These are phyloP conservation scores for Beauveria australis DNA, from an alignment of 2,329 filamentous ascomycete genomes.

Conservation along the genomic window DNA sequence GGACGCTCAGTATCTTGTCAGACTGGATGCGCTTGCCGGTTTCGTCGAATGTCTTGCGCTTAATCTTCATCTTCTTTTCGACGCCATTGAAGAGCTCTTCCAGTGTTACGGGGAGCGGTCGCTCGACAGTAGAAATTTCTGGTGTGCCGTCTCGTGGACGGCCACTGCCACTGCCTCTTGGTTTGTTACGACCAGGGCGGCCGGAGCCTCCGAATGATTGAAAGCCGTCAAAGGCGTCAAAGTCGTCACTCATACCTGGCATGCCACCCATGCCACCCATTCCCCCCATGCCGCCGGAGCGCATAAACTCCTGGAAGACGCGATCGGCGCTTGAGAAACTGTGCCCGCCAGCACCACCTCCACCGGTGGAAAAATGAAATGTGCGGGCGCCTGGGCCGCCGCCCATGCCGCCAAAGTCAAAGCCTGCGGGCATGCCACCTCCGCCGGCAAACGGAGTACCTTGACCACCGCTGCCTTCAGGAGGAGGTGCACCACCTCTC, in stretches of 20 bases:
- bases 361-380: conserved; percentile 56
- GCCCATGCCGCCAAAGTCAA: conserved; percentile 42
- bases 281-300: conserved; percentile 37
- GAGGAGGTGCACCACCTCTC: conserved; percentile 63
- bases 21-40: conserved; percentile 77
- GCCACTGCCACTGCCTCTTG: conserved; percentile 3
- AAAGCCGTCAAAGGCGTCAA: conserved; percentile 49
- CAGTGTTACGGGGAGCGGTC: conserved; percentile 68
- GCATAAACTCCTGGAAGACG: conserved; percentile 80
- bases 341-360: conserved; percentile 56
- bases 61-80: conserved; percentile 97
- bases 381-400: conserved; percentile 40
- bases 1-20: conserved; percentile 87
- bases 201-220: conserved; percentile 36
- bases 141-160: conserved; percentile 50
- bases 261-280: conserved; percentile 29
- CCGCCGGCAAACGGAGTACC: conserved; percentile 54
- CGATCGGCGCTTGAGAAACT: conserved; percentile 74
- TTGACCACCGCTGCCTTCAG: conserved; percentile 47
- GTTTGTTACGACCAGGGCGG: conserved; percentile 25
- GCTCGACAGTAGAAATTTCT: conserved; percentile 86
- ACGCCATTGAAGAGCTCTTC: conserved; percentile 84
- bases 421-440: conserved; percentile 50
- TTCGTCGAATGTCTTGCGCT: conserved; percentile 87
- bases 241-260: conserved; percentile 35